Evolutionary conservation across 768 basidiomycete species (phyloP).

Genomic region (Solioccasus polychromus): DNA sequence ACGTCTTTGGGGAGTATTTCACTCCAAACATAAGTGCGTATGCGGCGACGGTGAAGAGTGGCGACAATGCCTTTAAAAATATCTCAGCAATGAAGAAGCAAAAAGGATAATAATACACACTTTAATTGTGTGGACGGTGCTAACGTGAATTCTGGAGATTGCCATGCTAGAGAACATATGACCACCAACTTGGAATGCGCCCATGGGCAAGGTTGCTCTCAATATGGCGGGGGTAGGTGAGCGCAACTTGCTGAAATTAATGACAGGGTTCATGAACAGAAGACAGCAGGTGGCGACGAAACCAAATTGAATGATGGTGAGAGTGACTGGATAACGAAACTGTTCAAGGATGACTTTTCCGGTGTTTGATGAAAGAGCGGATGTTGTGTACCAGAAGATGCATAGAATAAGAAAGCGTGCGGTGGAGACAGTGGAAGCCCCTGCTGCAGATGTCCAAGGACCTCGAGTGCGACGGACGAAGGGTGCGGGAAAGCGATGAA

Average conservation of each 20-base stretch:
- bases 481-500: constrained; percentile 20
- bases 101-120: constrained; percentile 39
- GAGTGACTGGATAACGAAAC: constrained; percentile 92
- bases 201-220: constrained; percentile 87
- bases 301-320: constrained; percentile 97
- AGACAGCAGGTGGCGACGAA: constrained; percentile 89
- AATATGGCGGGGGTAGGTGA: constrained; percentile 72
- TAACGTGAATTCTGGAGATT: constrained; percentile 93
- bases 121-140: constrained; percentile 99
- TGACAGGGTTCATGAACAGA: constrained; percentile 72
- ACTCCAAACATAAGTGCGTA: constrained; percentile 94
- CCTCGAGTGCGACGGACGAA: constrained; percentile 23
- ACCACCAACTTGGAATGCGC: constrained; percentile 94
- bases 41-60: constrained; percentile 93
- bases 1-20: constrained; percentile 88
- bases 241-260: constrained; percentile 67
- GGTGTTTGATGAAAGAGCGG: constrained; percentile 93
- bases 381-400: constrained; percentile 88
- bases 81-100: constrained; percentile 2
- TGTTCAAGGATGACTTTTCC: constrained; percentile 92
- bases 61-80: constrained; percentile 78
- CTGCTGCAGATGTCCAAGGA: constrained; percentile 14
- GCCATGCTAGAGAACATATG: constrained; percentile 98
- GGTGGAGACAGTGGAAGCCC: constrained; percentile 27
- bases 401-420: constrained; percentile 77